Evolutionary conservation across 2,329 filamentous ascomycete genomes (phyloP).

Genomic region (Aspergillus niger): DNA sequence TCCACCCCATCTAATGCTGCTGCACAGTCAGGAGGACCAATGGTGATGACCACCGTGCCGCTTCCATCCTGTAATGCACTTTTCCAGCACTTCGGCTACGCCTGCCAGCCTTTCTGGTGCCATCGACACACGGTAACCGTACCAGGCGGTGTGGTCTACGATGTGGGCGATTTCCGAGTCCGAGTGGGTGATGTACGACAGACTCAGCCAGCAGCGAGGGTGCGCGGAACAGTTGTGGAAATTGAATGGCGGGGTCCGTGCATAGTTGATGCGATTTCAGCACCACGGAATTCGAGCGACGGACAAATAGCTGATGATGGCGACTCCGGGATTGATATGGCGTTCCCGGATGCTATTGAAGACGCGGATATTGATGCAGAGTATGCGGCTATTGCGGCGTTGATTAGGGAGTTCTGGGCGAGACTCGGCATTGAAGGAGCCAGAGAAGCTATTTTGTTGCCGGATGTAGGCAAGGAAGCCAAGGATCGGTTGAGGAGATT

Average conservation of each 20-base stretch:
- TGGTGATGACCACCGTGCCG: conserved; percentile 45
- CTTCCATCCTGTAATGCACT: conserved; percentile 37
- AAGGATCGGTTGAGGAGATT: conserved; percentile 31
- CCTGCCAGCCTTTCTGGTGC: conserved; percentile 47
- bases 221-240: conserved; percentile 48
- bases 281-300: conserved; percentile 4
- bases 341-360: conserved; percentile 30
- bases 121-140: conserved; percentile 43
- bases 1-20: conserved; percentile 4
- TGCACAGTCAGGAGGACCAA: conserved; percentile 18
- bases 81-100: conserved; percentile 44
- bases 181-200: conserved; percentile 47
- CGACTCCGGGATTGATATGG: conserved; percentile 30
- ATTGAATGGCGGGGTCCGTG: conserved; percentile 47
- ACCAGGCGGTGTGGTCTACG: conserved; percentile 41
- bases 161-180: conserved; percentile 47
- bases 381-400: conserved; percentile 33
- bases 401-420: conserved; percentile 48
- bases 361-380: conserved; percentile 44
- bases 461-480: conserved; percentile 43
- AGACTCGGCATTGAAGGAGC: conserved; percentile 40
- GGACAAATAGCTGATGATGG: conserved; percentile 16
- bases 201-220: conserved; percentile 37
- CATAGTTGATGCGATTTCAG: conserved; percentile 28
- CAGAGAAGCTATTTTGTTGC: conserved; percentile 45